These are phyloP conservation scores for Carex littledalei DNA, from an alignment of 176 grass and related monocot genomes.

Conservation along the genomic window DNA sequence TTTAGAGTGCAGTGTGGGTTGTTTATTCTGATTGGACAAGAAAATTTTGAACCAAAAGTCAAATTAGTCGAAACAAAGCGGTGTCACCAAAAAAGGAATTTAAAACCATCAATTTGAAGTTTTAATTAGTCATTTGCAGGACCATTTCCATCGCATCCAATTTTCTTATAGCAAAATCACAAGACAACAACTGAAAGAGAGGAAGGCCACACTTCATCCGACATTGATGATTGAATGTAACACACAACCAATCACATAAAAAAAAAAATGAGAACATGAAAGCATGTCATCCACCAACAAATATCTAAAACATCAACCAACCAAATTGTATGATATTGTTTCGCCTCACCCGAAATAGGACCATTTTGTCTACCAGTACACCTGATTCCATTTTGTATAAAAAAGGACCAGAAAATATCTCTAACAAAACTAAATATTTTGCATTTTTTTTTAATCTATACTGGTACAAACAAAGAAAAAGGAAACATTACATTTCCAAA, in stretches of 20 bases:
- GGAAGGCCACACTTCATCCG: not conserved
- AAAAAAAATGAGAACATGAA: not conserved
- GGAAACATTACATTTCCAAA: not conserved
- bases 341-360: not conserved
- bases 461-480: conserved; percentile 6
- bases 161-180: not conserved
- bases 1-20: not conserved
- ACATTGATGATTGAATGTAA: conserved; percentile 20
- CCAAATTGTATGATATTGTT: conserved; percentile 10
- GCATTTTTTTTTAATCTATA: conserved; percentile 12
- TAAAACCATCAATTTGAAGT: not conserved
- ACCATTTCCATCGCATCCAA: not conserved
- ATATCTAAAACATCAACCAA: conserved; percentile 14
- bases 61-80: not conserved
- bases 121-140: not conserved
- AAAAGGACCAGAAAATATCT: not conserved
- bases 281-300: conserved; percentile 16
- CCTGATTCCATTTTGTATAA: not conserved
- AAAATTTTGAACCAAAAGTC: not conserved
- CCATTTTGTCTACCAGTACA: not conserved
- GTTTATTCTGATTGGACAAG: not conserved
- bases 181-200: not conserved
- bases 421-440: not conserved
- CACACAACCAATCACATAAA: conserved; percentile 6
- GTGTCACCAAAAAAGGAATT: not conserved